Percentiles rank a stretch among this genome's conserved stretches.
Conservation (phyloP, 768 basidiomycete genomes). For the Podaxis sp. region DNA sequence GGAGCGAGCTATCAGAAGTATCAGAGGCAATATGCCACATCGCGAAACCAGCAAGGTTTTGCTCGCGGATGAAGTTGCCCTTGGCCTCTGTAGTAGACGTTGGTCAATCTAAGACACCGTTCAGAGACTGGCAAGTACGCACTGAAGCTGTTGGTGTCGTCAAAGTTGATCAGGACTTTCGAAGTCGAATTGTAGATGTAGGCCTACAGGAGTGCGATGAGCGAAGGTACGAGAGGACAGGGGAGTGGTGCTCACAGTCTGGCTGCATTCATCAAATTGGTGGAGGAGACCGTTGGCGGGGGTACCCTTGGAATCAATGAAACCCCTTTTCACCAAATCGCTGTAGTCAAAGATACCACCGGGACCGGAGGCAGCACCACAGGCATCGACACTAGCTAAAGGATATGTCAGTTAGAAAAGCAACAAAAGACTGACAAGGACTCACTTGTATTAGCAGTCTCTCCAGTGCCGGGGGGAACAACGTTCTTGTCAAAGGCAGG, state of each 20-base stretch:
- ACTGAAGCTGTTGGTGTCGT: conserved; percentile 57
- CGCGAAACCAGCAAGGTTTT: conserved; percentile 52
- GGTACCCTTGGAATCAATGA: conserved; percentile 41
- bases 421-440: background rate
- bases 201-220: conserved; percentile 37
- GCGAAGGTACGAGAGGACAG: background rate
- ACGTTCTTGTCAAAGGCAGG: conserved; percentile 41
- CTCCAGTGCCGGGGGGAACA: conserved; percentile 44
- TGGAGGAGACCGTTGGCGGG: conserved; percentile 44
- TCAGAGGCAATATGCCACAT: conserved; percentile 70
- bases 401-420: background rate
- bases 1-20: conserved; percentile 46
- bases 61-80: conserved; percentile 50
- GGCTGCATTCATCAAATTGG: conserved; percentile 57
- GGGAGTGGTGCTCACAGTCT: conserved; percentile 52
- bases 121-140: conserved; percentile 1
- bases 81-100: conserved; percentile 36
- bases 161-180: conserved; percentile 60
- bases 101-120: background rate
- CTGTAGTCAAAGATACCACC: conserved; percentile 54
- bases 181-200: conserved; percentile 55
- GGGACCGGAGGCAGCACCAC: conserved; percentile 30
- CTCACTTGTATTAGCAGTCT: conserved; percentile 35
- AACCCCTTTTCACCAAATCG: conserved; percentile 49
- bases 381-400: conserved; percentile 36